Conservation (phyloP, 1,284 basidiomycete species). For the Rhizoctonia solani region DNA sequence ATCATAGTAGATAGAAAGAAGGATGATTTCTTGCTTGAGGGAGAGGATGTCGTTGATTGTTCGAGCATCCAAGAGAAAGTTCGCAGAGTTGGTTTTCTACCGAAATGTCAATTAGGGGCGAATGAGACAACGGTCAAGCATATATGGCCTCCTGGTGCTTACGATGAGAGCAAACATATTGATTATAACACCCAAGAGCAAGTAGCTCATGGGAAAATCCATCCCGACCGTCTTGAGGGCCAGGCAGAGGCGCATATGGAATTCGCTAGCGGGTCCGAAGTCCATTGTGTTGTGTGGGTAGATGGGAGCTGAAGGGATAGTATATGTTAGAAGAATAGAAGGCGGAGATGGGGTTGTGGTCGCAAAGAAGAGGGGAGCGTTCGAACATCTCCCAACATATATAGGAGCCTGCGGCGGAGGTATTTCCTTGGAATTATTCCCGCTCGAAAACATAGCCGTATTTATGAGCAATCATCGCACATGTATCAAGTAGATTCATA, state of each 20-base stretch:
- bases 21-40: not conserved
- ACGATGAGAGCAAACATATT: conserved; percentile 6
- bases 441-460: not conserved
- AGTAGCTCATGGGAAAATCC: not conserved
- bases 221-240: not conserved
- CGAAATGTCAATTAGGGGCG: not conserved
- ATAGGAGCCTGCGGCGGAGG: not conserved
- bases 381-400: not conserved
- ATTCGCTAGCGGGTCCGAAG: not conserved
- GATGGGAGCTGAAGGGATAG: too few species aligned
- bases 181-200: conserved; percentile 2
- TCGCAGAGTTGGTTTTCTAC: not conserved
- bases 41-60: not conserved
- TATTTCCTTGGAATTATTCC: not conserved
- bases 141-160: not conserved
- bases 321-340: too few species aligned
- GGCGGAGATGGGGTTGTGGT: not conserved
- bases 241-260: not conserved
- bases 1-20: not conserved
- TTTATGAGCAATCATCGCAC: not conserved
- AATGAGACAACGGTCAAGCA: not conserved
- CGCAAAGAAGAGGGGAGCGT: not conserved
- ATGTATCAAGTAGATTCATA: not conserved
- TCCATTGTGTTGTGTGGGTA: not conserved
- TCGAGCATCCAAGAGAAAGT: not conserved